Base-by-base conservation (phyloP, 2,329 filamentous ascomycete genomes). In the Reticulascus tulasneorum region DNA sequence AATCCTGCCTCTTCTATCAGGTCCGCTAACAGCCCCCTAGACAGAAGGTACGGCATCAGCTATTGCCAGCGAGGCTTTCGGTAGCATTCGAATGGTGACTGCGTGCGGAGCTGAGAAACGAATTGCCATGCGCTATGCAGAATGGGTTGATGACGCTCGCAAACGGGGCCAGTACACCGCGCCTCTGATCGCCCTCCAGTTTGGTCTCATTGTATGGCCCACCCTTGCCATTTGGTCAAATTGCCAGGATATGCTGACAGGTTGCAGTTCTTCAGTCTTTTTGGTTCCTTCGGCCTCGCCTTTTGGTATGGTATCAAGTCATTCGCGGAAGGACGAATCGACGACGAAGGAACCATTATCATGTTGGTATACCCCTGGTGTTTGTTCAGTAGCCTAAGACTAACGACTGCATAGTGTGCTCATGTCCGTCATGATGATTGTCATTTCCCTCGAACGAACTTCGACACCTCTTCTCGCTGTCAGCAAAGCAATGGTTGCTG, bases 301-400 rank as follows among this genome's bases (percentile, higher is more conserved):
- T 84, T 84, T 44, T 83, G 77, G 77, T 82, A 73, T 45, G 79
- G 79, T 4, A 69, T 71, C 29, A 73, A 69, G 47, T 66, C 71
- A 0, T 69, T 58, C 30, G 43, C 64, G 3, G 63, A 74, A 10
- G 67, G 67, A 1, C 60, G 63, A 13, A 53, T 82, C 25, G 46
- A 62, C 12, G 63, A 61, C 38, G 61, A 79, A 9, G 68, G 75
- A 27, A 72, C 69, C 7, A 68, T 83, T 33, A 59, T 79, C 18
- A 66, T 78, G 71, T 76, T 47, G 59, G 71, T 54, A 10, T 6
- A 17, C 9, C 23, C 8, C 9, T 13, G 2, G 7, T 8, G 21
- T 13, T 6, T 1, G 4, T 22, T 21, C 23, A 20, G 35, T 5
- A n/a, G 10, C 16, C 5, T 44, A 8, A n/a, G n/a, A n/a, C 43